Evolutionary conservation across 1,284 basidiomycete genomes (phyloP).

Genomic region (Cryptococcus sp.): DNA sequence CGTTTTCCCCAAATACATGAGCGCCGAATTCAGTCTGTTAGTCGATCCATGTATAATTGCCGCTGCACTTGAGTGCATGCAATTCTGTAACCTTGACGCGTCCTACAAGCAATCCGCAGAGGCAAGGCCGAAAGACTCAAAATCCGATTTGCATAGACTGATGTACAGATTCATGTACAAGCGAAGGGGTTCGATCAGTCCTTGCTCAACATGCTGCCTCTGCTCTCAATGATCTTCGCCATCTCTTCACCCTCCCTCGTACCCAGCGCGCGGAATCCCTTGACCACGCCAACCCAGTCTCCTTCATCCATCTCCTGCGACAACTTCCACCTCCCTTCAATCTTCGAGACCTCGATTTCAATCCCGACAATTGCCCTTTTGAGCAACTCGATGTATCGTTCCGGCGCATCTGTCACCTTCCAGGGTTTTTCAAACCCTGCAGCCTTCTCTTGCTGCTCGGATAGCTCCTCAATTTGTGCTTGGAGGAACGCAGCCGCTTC

Average conservation of each 20-base stretch:
- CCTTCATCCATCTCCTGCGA: conserved; percentile 47
- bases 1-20: too few species aligned
- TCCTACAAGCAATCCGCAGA: too few species aligned
- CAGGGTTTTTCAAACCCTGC: conserved; percentile 29
- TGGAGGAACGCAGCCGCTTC: conserved; percentile 32
- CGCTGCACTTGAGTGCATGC: too few species aligned
- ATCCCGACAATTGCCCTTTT: conserved; percentile 54
- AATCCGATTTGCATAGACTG: too few species aligned
- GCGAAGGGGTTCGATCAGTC: too few species aligned
- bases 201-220: too few species aligned
- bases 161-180: too few species aligned
- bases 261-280: conserved; percentile 42
- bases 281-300: conserved; percentile 52
- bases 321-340: conserved; percentile 54
- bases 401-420: conserved; percentile 52
- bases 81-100: too few species aligned
- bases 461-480: conserved; percentile 41
- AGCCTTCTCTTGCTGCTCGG: conserved; percentile 37
- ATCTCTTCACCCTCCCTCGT: conserved; percentile 37
- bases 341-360: conserved; percentile 48
- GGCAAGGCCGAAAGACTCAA: too few species aligned
- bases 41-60: too few species aligned
- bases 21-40: too few species aligned
- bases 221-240: conserved; percentile 39
- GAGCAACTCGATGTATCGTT: conserved; percentile 47